phyloP scores from a whole-genome alignment of 768 basidiomycete genomes.

The Pisolithus albus region DNA sequence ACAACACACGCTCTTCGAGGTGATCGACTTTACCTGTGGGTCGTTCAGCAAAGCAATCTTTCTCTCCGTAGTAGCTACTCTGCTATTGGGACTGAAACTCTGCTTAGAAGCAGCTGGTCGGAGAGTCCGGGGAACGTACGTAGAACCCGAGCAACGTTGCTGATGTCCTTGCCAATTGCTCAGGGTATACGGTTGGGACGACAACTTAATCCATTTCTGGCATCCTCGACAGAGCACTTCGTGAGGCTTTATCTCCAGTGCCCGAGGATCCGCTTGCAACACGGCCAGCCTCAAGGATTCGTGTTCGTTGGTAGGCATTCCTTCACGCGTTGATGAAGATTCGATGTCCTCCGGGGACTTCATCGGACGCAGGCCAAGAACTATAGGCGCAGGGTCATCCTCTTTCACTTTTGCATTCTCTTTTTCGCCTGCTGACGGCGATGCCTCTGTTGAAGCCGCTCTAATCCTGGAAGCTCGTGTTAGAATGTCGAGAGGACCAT shows the following conservation, averaged over 20 bases:
- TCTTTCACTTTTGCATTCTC: constrained; percentile 17
- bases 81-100: constrained; percentile 43
- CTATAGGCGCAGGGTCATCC: constrained; percentile 6
- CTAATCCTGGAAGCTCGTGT: constrained; percentile 1
- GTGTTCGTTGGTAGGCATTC: constrained; percentile 14
- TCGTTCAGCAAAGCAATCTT: constrained; percentile 61
- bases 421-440: constrained; percentile 8
- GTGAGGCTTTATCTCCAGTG: constrained; percentile 43
- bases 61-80: constrained; percentile 56
- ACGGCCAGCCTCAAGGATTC: constrained; percentile 43
- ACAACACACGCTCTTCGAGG: constrained; percentile 43
- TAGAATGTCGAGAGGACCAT: not conserved
- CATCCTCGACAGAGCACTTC: constrained; percentile 56
- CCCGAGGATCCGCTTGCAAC: constrained; percentile 48
- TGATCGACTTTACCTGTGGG: constrained; percentile 47
- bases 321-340: constrained; percentile 2
- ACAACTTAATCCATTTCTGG: constrained; percentile 55
- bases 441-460: constrained; percentile 2
- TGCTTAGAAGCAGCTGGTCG: constrained; percentile 13
- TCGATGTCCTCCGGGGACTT: not conserved
- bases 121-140: constrained; percentile 26
- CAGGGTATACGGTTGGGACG: constrained; percentile 36
- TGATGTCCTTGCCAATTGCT: constrained; percentile 52
- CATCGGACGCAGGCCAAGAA: constrained; percentile 3
- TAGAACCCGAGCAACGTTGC: constrained; percentile 36